A percentile compares a stretch with the other conserved stretches of the same genome.
Conservation (phyloP, 2,329 filamentous ascomycete genomes). For the Colletotrichum camelliae region DNA sequence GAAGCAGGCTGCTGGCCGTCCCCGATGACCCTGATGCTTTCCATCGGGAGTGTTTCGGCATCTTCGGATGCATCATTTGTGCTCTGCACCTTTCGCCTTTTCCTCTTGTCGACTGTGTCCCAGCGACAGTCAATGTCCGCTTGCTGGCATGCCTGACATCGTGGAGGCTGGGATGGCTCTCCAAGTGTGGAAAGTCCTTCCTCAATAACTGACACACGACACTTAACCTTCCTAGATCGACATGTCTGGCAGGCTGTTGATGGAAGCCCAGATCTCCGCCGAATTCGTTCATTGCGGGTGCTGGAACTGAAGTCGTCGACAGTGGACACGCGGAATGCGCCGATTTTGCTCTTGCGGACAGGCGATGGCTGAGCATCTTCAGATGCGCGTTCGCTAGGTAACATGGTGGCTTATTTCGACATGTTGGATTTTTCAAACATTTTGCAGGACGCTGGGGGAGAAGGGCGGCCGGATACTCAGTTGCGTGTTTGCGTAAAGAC, state of each 20-base stretch:
- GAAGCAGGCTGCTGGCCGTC: not conserved
- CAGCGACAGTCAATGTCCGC: not conserved
- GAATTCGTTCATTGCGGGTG: not conserved
- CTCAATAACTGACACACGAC: not conserved
- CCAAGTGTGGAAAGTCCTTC: not conserved
- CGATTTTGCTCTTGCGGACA: not conserved
- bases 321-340: not conserved
- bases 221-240: not conserved
- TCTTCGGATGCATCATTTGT: not conserved
- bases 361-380: not conserved
- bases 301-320: not conserved
- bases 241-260: not conserved
- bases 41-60: not conserved
- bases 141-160: not conserved
- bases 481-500: not conserved
- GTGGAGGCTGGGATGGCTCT: not conserved
- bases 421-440: not conserved
- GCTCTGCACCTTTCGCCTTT: not conserved
- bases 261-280: not conserved
- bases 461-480: rapidly evolving
- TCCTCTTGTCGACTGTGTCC: not conserved
- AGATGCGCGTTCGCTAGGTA: not conserved
- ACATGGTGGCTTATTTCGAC: not conserved
- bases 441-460: not conserved
- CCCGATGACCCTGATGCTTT: not conserved